These are phyloP conservation scores for Phaeosphaeriaceae sp. DNA, from an alignment of 2,329 filamentous ascomycete genomes.

Conservation along the genomic window DNA sequence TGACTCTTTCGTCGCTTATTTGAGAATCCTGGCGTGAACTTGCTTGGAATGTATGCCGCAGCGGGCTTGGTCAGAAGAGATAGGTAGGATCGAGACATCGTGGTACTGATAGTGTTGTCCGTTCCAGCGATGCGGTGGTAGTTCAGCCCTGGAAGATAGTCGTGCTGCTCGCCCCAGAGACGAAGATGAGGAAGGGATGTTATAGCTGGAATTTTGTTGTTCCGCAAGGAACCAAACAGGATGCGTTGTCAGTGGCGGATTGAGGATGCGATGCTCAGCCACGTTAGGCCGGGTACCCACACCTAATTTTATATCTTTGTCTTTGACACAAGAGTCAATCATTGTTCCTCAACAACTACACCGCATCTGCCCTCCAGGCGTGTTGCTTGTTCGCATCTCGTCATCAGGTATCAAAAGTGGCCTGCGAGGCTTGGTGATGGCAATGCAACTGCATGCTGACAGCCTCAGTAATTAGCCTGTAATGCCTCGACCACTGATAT, in stretches of 20 bases:
- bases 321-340: neutral
- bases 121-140: neutral
- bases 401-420: neutral
- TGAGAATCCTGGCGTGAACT: neutral
- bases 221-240: neutral
- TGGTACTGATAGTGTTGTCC: neutral
- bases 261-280: slow-evolving; percentile 1
- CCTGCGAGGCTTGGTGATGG: neutral
- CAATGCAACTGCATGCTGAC: slow-evolving; percentile 2
- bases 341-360: neutral
- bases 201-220: neutral
- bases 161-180: neutral
- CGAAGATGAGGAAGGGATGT: neutral
- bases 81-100: slow-evolving; percentile 1
- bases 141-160: neutral
- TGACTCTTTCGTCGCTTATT: neutral
- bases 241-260: neutral
- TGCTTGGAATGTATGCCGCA: neutral
- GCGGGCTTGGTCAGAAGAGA: neutral
- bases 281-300: neutral
- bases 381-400: neutral
- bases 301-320: slow-evolving; percentile 4
- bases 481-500: neutral
- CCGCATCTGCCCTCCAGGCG: neutral
- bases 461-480: neutral